Evolutionary conservation across 2,329 filamentous ascomycete genomes (phyloP), one percentile per base, ranked within the genome.

Genomic region (Remersonia thermophila): DNA sequence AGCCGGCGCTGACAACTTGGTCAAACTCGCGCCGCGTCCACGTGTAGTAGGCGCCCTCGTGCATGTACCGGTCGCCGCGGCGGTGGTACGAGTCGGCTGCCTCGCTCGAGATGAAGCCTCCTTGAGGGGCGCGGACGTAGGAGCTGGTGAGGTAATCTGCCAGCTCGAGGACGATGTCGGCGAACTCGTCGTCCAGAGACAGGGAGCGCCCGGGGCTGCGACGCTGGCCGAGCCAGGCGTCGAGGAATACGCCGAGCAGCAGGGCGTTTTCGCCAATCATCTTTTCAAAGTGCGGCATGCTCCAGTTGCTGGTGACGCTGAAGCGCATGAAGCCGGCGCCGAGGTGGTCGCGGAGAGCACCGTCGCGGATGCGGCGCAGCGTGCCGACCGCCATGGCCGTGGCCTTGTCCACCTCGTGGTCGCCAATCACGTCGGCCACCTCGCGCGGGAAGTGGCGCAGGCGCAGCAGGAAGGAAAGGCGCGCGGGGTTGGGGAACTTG

Each of bases 251-350:
- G 16, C 79, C 72, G 2, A 98, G 63, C 1, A 96, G 68, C 47
- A 95, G 80, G 0, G 83, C 80, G 51, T 98, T 93, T 53, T 96
- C 91, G 37, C 85, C 86, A 8, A 95, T 72, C 71, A 96, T 86
- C 64, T 96, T 96, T 62, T 98, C 91, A 50, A 96, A 98, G 55
- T 94, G 87, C 9, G 91, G 91, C 32, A 96, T 65, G 44, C 81
- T 83, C 91, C 91, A 98, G 58, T 96, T 83, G 11, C 77, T 66
- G 0, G 89, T 96, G 7, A 93, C 81, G 11, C 85, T 93, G 55
- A 93, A 95, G 35, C 89, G 74, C 26, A 67, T 61, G 47, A 76
- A 75, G 3, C 72, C 72, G 6, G 62, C 63, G 2, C 69, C 68
- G 7, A 76, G 53, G 38, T 76, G 72, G 40, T 77, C 72, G 35